phyloP scores from a whole-genome alignment of 371 early-diverging fungal genomes.

The Mucor irregularis region DNA sequence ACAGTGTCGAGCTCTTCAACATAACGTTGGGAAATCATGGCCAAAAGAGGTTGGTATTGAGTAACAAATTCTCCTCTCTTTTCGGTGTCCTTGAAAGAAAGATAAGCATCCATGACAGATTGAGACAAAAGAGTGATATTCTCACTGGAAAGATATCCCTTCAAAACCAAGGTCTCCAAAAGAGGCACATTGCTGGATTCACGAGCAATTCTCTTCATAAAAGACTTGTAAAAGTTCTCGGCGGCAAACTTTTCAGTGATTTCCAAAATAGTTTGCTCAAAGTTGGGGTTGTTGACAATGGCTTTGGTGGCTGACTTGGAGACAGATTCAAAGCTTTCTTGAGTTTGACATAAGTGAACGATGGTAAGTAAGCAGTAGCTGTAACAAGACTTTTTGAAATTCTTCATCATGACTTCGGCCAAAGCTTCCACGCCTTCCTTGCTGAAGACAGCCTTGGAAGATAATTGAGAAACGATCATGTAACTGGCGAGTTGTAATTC shows the following conservation, averaged over 20 bases:
- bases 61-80: slow-evolving; percentile 33
- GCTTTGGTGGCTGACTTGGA: slow-evolving; percentile 44
- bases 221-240: slow-evolving; percentile 51
- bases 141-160: slow-evolving; percentile 43
- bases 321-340: slow-evolving; percentile 49
- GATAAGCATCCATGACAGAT: slow-evolving; percentile 42
- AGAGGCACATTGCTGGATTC: slow-evolving; percentile 34
- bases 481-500: slow-evolving; percentile 65
- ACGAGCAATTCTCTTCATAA: slow-evolving; percentile 33
- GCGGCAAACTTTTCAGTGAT: slow-evolving; percentile 56
- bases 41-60: slow-evolving; percentile 38
- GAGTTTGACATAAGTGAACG: slow-evolving; percentile 68
- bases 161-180: slow-evolving; percentile 42
- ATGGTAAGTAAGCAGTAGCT: slow-evolving; percentile 57
- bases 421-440: slow-evolving; percentile 51
- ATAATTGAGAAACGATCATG: slow-evolving; percentile 70
- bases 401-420: slow-evolving; percentile 43
- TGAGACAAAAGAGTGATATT: slow-evolving; percentile 45
- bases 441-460: slow-evolving; percentile 51
- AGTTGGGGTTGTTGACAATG: slow-evolving; percentile 32
- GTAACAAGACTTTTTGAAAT: slow-evolving; percentile 32
- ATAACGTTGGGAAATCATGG: slow-evolving; percentile 57
- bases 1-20: slow-evolving; percentile 57
- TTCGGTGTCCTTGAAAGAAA: slow-evolving; percentile 28
- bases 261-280: slow-evolving; percentile 36